These are phyloP conservation scores for Forsythia suspensa DNA, from an alignment of 257 asterid genomes.

Conservation along the genomic window DNA sequence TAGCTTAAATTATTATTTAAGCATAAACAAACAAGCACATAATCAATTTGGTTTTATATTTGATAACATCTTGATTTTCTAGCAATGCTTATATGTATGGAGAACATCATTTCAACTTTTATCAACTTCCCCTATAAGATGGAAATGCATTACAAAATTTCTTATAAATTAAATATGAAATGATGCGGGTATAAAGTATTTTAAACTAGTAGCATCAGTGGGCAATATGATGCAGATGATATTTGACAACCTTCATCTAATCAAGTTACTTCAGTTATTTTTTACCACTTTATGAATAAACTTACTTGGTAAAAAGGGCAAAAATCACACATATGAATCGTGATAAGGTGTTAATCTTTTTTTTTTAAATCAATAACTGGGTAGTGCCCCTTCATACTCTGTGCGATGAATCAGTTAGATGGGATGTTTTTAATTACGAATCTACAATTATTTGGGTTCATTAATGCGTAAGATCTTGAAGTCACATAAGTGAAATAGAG, in stretches of 20 bases:
- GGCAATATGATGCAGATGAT: neutral
- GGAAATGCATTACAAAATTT: neutral
- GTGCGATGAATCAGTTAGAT: neutral
- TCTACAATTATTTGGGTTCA: neutral
- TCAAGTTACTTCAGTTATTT: neutral
- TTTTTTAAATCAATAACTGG: neutral
- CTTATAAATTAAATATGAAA: neutral
- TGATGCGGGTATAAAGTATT: neutral
- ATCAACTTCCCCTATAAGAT: neutral
- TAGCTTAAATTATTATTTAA: too few relatives aligned
- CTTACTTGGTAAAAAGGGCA: neutral
- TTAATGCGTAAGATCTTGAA: neutral
- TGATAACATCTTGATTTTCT: neutral
- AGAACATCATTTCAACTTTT: neutral
- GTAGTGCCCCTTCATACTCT: neutral
- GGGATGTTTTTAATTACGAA: neutral
- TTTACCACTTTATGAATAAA: neutral
- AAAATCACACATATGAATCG: neutral
- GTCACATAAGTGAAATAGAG: conserved; percentile 7
- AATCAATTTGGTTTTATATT: neutral
- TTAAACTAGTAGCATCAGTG: neutral
- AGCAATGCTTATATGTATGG: neutral
- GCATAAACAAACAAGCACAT: neutral
- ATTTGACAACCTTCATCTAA: neutral
- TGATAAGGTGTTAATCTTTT: neutral